Percentiles rank a stretch among this genome's conserved stretches.
Evolutionary conservation across 78 protist species (phyloP).

Genomic region (Trichosphaerium sp.): DNA sequence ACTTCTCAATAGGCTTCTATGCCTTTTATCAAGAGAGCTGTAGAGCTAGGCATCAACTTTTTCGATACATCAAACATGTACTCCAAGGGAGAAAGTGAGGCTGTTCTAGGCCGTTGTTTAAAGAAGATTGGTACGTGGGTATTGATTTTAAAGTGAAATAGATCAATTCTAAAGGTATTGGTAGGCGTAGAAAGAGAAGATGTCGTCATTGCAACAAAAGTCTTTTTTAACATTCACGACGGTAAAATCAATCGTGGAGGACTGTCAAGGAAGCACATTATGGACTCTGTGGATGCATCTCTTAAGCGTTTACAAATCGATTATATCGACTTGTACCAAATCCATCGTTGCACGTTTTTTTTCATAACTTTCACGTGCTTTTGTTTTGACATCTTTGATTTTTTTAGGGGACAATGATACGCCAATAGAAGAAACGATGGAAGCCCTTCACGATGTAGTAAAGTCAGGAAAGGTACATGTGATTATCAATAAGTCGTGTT

Average conservation of each 20-base stretch:
- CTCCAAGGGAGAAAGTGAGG: not conserved
- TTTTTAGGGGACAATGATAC: not conserved
- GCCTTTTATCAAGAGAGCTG: not conserved
- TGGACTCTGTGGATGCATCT: slow-evolving; percentile 17
- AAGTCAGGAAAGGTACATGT: slow-evolving; percentile 16
- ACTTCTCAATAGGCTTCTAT: too few species aligned
- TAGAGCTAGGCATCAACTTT: not conserved
- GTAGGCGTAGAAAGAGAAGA: too few species aligned
- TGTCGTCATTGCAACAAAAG: not conserved
- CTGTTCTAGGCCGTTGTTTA: too few species aligned
- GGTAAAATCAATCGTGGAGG: not conserved
- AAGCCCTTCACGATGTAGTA: slow-evolving; percentile 18
- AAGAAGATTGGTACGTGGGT: too few species aligned
- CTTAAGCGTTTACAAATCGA: slow-evolving; percentile 11
- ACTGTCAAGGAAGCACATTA: not conserved
- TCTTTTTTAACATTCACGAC: not conserved
- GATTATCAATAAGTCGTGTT: not conserved
- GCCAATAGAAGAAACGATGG: slow-evolving; percentile 15
- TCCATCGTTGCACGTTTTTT: slow-evolving; percentile 43
- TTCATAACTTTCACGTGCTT: too few species aligned
- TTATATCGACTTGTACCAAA: slow-evolving; percentile 37
- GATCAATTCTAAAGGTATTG: too few species aligned
- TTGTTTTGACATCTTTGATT: too few species aligned
- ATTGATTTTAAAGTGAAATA: too few species aligned
- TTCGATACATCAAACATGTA: not conserved